A percentile compares a stretch with the other conserved stretches of the same genome.
phyloP scores from a whole-genome alignment of 23 red algal genomes.

The Gracilariopsis chorda region DNA sequence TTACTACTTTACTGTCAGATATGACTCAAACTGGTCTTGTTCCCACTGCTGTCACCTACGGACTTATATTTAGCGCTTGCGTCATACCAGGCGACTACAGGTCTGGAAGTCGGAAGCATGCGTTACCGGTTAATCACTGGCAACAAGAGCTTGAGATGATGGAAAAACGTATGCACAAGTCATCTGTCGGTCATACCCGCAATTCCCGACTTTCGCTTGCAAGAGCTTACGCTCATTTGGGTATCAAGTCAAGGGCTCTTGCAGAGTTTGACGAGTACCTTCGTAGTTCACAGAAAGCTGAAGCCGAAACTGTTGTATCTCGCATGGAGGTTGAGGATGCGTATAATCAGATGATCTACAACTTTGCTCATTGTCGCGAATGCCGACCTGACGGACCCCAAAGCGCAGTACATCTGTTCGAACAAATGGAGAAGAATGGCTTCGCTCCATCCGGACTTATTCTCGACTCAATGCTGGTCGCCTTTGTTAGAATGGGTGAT shows the following conservation, averaged over 20 bases:
- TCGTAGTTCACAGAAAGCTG: neutral
- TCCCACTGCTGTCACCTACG: slow-evolving; percentile 59
- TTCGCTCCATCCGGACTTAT: neutral
- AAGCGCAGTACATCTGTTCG: slow-evolving; percentile 17
- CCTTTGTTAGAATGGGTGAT: slow-evolving; percentile 32
- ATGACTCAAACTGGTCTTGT: slow-evolving; percentile 29
- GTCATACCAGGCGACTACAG: slow-evolving; percentile 51
- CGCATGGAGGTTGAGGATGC: slow-evolving; percentile 36
- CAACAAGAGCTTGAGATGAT: slow-evolving; percentile 10
- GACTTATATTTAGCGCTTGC: slow-evolving; percentile 46
- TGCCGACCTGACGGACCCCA: slow-evolving; percentile 35
- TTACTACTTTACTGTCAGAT: slow-evolving; percentile 44
- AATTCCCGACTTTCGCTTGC: slow-evolving; percentile 54
- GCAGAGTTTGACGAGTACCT: slow-evolving; percentile 42
- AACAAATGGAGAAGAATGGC: slow-evolving; percentile 12
- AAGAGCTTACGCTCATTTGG: slow-evolving; percentile 52
- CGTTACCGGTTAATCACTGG: slow-evolving; percentile 44
- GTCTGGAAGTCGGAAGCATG: slow-evolving; percentile 4
- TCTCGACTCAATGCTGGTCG: slow-evolving; percentile 34
- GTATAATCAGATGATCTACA: slow-evolving; percentile 57
- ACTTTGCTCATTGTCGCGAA: slow-evolving; percentile 62
- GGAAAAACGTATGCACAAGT: slow-evolving; percentile 25
- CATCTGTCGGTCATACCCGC: slow-evolving; percentile 24
- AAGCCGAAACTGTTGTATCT: neutral
- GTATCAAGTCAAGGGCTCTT: slow-evolving; percentile 8